A percentile compares a stretch with the other conserved stretches of the same genome.
phyloP scores from a whole-genome alignment of 169 alveolate species.

The Eimeria acervulina region DNA sequence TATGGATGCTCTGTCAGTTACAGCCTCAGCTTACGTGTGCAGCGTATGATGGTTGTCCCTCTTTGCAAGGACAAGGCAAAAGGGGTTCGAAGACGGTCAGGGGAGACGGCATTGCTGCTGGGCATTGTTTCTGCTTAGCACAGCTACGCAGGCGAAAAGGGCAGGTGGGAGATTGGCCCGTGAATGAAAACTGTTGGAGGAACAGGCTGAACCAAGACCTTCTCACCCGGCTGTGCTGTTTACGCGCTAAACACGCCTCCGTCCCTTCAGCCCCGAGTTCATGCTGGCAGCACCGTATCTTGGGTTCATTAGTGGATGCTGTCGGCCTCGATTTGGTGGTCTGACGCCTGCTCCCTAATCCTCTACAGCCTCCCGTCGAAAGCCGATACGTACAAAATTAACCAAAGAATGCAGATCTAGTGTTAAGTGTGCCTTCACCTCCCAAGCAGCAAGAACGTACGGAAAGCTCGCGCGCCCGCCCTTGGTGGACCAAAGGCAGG shows the following conservation, averaged over 20 bases:
- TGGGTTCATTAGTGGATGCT: neutral
- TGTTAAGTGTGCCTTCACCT: neutral
- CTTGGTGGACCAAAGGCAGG: neutral
- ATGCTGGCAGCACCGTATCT: neutral
- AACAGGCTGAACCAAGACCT: neutral
- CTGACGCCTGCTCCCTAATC: neutral
- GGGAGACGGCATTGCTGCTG: neutral
- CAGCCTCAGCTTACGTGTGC: slow-evolving; percentile 29
- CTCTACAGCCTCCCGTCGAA: neutral
- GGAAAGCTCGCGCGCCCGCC: neutral
- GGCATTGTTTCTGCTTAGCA: neutral
- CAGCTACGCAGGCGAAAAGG: neutral
- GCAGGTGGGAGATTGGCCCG: neutral
- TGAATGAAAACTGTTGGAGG: neutral
- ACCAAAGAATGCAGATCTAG: neutral
- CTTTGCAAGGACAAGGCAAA: neutral
- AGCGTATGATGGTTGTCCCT: slow-evolving; percentile 29
- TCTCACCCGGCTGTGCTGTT: neutral
- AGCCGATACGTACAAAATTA: neutral
- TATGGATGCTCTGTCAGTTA: neutral
- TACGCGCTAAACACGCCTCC: neutral
- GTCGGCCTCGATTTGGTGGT: neutral
- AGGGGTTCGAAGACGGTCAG: slow-evolving; percentile 2
- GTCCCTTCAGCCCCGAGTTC: neutral
- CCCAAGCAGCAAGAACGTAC: neutral